Conservation (phyloP, 1,284 basidiomycete species). For the Neotropicomus parvogracilis region DNA sequence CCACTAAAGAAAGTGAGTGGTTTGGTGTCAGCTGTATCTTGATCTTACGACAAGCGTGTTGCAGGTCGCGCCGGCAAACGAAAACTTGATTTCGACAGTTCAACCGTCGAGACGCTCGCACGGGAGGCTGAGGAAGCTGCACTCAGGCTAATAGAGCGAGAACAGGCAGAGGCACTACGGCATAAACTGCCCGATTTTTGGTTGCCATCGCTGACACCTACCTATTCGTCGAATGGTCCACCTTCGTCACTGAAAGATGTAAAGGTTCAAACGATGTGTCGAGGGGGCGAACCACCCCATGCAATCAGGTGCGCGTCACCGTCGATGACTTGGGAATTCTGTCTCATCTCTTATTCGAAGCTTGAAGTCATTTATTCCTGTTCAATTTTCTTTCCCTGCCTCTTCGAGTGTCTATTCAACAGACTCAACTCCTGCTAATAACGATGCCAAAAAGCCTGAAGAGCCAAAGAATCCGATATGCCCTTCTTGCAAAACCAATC, state of each 20-base stretch:
- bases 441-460: conserved; percentile 42
- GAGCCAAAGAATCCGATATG: conserved; percentile 67
- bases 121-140: conserved; percentile 84
- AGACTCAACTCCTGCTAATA: conserved; percentile 41
- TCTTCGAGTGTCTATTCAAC: conserved; percentile 38
- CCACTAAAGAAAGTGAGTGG: conserved; percentile 36
- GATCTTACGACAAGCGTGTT: not conserved
- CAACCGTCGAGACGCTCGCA: conserved; percentile 66
- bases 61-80: conserved; percentile 61
- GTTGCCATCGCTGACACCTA: conserved; percentile 86
- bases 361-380: conserved; percentile 71
- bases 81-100: conserved; percentile 74
- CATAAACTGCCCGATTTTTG: conserved; percentile 93
- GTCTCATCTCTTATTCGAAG: conserved; percentile 35
- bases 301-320: conserved; percentile 57
- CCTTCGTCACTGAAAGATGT: conserved; percentile 69
- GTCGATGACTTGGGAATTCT: not conserved
- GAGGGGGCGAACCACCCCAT: conserved; percentile 72
- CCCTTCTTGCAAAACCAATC: conserved; percentile 81
- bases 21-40: not conserved
- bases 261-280: conserved; percentile 84
- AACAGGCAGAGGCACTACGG: conserved; percentile 80
- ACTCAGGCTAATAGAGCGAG: conserved; percentile 73
- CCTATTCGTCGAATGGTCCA: conserved; percentile 60
- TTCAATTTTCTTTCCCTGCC: conserved; percentile 62